Evolutionary conservation across 2,329 filamentous ascomycete species (phyloP), one percentile per base, ranked within the genome.

Genomic region (Cryphonectria carpinicola): DNA sequence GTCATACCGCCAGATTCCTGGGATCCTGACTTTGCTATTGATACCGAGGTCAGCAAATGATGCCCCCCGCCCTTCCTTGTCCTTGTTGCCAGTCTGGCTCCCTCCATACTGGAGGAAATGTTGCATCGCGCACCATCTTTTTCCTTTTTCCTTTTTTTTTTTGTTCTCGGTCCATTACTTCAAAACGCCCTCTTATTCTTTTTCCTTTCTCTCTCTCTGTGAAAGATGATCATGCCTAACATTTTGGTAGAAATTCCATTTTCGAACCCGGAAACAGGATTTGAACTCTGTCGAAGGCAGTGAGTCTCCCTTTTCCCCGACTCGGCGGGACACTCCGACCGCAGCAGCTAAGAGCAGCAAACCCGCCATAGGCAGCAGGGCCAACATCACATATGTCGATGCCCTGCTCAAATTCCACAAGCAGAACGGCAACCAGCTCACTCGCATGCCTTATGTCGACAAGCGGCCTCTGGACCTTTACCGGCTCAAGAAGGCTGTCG

Each of bases 261-360:
- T 99, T 79, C 90, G 94, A 74, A 99, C 96, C 19, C 90, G 96
- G 79, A 94, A 97, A 80, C 96, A 99, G 81, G 95, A 98, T 81
- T 86, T 99, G 73, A 99, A 99, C 81, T 97, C 95, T 22, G 94
- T 98, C 65, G 96, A 99, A 92, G 96, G 96, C 86, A 96, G 94
- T 97, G 88, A 82, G 90, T 86, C 74, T 68, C 64, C 72, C n/a
- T 60, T n/a, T 54, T 25, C 49, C 41, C n/a, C 28, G 28, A 71
- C 28, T 67, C 63, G 58, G 49, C 37, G 28, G 54, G n/a, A 2
- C 39, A 14, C n/a, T 11, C 66, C 74, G 46, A 58, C 60, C 75
- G 72, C 78, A 87, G 76, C 87, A 79, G 71, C 72, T 75, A 71
- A 77, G 71, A 54, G 28, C 54, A 14, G 56, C 65, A 67, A 68